Evolutionary conservation across 805 yeast genomes (phyloP), one percentile per base, ranked within the genome.

Genomic region (Candida sithepensis): DNA sequence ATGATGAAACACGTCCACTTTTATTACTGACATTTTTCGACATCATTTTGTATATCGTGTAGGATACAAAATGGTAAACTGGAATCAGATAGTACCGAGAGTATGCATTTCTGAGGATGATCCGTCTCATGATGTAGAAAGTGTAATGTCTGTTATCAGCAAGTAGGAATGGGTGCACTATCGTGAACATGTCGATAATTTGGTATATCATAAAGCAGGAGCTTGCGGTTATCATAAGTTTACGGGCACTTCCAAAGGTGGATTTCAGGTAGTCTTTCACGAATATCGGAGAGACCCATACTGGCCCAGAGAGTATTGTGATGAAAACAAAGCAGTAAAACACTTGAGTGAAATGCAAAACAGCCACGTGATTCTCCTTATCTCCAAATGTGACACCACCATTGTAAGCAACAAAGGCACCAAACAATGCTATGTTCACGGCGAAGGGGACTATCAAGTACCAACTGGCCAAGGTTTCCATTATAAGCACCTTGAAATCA

Each of bases 111-210:
- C 72, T 68, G 54, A 78, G 67, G 40, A 92, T 76, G 23, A 94
- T 58, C 48, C 77, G 78, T 47, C 82, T 79, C 79, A 87, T 88
- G 33, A 94, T 67, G 66, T 94, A 94, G 64, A 94, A 94, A 0
- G 96, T 82, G 63, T 82, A 89, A 66, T 94, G 99, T 57, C 99
- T 79, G 68, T 94, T 94, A 65, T 94, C 99, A 0, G 98, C 95
- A 39, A 92, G 72, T 36, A 94, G 65, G 64, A 92, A 94, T 7
- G 97, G 97, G 64, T 94, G 99, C 2, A 82, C 83, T 2, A 84
- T 70, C 0, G 97, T 87, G 63, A 76, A 84, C 48, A 72, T 72
- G 33, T 81, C 71, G 19, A 88, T 74, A 2, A 79, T 59, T 18
- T 73, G 53, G 52, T 68, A 67, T 21, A 86, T 76, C 4, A 47